A percentile compares a stretch with the other conserved stretches of the same genome.
phyloP scores from a whole-genome alignment of 1,284 basidiomycete genomes.

The Ganoderma lingzhi region DNA sequence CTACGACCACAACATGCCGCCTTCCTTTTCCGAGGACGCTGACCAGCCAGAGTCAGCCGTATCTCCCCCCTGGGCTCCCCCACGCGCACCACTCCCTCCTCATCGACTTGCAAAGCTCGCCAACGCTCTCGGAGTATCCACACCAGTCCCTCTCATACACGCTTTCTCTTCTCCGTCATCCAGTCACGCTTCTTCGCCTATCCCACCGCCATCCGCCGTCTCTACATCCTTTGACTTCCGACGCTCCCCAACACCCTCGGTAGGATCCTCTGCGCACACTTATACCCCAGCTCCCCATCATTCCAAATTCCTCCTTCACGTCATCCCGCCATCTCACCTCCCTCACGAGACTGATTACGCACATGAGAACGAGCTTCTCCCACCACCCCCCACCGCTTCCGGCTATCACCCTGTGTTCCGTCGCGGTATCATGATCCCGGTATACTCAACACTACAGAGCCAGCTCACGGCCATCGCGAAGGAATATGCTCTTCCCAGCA shows the following conservation, averaged over 20 bases:
- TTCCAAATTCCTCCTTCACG: constrained; percentile 77
- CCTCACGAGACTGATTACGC: constrained; percentile 61
- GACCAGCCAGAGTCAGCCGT: constrained; percentile 36
- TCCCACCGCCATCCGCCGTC: constrained; percentile 41
- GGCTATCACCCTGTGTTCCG: constrained; percentile 82
- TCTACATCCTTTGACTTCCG: constrained; percentile 49
- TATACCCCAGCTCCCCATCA: constrained; percentile 52
- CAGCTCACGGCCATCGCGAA: constrained; percentile 85
- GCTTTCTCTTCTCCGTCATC: constrained; percentile 42
- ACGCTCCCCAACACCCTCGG: constrained; percentile 67
- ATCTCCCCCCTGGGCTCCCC: constrained; percentile 59
- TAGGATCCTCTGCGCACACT: constrained; percentile 44
- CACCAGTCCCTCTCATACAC: constrained; percentile 66
- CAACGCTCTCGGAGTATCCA: constrained; percentile 82
- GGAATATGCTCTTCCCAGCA: constrained; percentile 87
- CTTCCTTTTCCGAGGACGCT: constrained; percentile 32
- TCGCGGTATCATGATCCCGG: constrained; percentile 78
- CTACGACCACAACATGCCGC: constrained; percentile 40
- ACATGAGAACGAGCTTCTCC: constrained; percentile 55
- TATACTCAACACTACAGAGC: constrained; percentile 74
- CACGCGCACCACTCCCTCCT: constrained; percentile 75
- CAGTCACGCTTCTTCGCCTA: constrained; percentile 43
- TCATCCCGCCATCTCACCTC: constrained; percentile 74
- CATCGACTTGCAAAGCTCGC: constrained; percentile 80
- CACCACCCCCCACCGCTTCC: constrained; percentile 62